A percentile compares a stretch with the other conserved stretches of the same genome.
Conservation (phyloP, 75 land plant genomes). For the Cunninghamia lanceolata region DNA sequence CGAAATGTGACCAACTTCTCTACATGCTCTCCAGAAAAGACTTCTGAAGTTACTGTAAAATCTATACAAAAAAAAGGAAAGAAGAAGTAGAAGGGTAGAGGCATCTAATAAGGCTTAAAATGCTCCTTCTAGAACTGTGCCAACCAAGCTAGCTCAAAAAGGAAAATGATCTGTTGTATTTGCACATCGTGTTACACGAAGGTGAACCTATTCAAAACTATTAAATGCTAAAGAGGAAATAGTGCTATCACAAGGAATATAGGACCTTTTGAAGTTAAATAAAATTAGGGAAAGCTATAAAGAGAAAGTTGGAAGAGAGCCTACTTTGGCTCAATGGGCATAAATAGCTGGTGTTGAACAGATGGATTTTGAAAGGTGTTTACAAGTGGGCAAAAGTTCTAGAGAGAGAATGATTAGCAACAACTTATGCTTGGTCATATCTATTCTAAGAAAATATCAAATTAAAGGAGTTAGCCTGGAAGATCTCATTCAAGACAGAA, state of each 20-base stretch:
- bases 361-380: slow-evolving; percentile 47
- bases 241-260: no score
- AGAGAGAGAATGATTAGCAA: slow-evolving; percentile 83
- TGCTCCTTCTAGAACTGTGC: slow-evolving; percentile 7
- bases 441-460: slow-evolving; percentile 79
- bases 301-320: no score
- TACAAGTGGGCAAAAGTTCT: slow-evolving; percentile 59
- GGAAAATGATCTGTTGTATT: no score
- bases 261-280: no score
- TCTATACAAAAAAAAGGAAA: slow-evolving; percentile 65
- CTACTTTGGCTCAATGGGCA: slow-evolving; percentile 85
- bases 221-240: no score
- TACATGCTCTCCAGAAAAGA: slow-evolving; percentile 7
- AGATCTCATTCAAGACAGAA: slow-evolving; percentile 96
- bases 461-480: slow-evolving; percentile 77
- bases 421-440: slow-evolving; percentile 86
- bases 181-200: no score
- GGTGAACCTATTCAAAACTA: no score
- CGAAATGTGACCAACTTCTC: not conserved
- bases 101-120: no score
- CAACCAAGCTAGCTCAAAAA: no score
- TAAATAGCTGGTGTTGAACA: slow-evolving; percentile 65
- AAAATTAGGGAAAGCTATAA: no score
- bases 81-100: slow-evolving; percentile 21
- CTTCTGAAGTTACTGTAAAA: slow-evolving; percentile 42